Conservation (phyloP, 2,329 filamentous ascomycete genomes). For the Colletotrichum godetiae region DNA sequence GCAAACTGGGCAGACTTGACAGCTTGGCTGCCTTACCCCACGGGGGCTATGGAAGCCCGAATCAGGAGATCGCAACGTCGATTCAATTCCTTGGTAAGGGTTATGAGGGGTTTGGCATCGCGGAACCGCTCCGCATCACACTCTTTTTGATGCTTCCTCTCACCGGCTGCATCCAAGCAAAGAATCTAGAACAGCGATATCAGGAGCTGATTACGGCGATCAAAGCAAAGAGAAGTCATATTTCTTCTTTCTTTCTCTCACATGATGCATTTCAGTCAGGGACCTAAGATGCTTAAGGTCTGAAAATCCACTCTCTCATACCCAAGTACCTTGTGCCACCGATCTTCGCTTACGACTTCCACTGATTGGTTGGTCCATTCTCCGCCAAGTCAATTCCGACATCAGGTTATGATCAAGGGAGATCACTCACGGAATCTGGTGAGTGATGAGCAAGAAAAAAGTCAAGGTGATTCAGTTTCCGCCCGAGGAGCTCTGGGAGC, state of each 20-base stretch:
- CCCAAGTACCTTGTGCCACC: too few species aligned
- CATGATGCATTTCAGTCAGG: background rate
- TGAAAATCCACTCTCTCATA: too few species aligned
- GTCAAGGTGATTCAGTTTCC: too few species aligned
- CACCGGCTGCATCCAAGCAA: background rate
- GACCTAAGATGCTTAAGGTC: too few species aligned
- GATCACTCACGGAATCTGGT: too few species aligned
- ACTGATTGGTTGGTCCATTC: too few species aligned
- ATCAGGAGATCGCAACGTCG: background rate
- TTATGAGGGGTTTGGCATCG: background rate
- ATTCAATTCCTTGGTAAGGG: background rate
- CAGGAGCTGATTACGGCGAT: background rate
- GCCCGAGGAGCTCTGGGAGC: too few species aligned
- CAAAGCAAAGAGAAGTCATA: background rate
- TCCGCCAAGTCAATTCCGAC: too few species aligned
- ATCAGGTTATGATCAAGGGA: too few species aligned
- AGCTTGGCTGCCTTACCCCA: background rate
- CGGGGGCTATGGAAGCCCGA: background rate
- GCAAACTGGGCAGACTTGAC: background rate
- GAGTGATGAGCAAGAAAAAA: too few species aligned
- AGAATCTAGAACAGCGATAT: background rate
- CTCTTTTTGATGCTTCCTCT: background rate
- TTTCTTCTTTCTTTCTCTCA: background rate
- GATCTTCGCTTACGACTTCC: too few species aligned
- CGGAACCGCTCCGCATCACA: background rate